Evolutionary conservation across 139 green algal species (phyloP).

Genomic region (Tetraselmis chui): DNA sequence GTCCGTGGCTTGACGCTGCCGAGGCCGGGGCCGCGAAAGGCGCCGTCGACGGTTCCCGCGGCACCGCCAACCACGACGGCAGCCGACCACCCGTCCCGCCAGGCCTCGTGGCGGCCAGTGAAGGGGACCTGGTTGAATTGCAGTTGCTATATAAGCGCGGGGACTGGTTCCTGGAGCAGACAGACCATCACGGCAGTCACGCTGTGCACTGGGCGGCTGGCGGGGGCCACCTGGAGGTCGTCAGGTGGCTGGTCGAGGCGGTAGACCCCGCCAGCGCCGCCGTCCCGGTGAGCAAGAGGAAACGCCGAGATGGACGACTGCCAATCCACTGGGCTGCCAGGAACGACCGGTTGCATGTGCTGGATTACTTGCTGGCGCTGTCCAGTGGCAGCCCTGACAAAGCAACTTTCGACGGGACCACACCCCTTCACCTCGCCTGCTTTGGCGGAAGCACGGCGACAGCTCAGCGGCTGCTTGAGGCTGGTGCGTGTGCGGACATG

Average conservation of each 20-base stretch:
- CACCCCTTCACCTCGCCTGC: neutral
- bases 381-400: too few relatives aligned
- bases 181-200: neutral
- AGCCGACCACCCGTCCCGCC: neutral
- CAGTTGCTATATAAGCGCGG: neutral
- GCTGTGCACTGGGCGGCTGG: neutral
- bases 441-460: neutral
- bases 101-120: neutral
- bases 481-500: neutral
- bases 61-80: neutral
- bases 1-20: neutral
- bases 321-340: neutral
- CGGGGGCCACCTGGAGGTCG: neutral
- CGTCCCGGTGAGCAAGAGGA: neutral
- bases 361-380: neutral
- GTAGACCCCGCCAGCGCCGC: neutral
- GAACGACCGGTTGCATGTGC: neutral
- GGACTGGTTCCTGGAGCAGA: neutral
- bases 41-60: neutral
- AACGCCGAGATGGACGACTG: neutral
- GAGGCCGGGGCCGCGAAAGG: neutral
- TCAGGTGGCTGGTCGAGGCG: neutral
- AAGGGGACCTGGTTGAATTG: neutral
- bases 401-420: neutral
- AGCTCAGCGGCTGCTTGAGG: neutral